Conservation (phyloP, 225 moss, liverwort and hornwort species). For the Pleurozium schreberi region DNA sequence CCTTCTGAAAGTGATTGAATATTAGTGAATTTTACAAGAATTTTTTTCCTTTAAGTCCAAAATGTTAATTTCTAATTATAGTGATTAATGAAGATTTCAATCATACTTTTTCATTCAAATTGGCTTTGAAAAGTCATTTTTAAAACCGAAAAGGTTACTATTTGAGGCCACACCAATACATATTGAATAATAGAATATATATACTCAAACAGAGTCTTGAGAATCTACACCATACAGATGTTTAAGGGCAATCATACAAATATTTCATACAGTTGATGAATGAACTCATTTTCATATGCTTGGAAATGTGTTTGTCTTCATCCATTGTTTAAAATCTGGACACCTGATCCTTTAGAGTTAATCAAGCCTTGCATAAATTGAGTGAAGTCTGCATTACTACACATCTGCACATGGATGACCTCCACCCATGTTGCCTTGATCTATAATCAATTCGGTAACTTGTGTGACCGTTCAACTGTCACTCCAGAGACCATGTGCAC, state of each 20-base stretch:
- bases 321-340: no score
- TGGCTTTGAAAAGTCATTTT: no score
- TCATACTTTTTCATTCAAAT: neutral
- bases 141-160: rapidly evolving
- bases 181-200: neutral
- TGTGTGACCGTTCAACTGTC: neutral
- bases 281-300: no score
- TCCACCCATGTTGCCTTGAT: neutral
- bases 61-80: no score
- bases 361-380: neutral
- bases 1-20: neutral
- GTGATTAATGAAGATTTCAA: neutral
- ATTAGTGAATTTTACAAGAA: neutral
- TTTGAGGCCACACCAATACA: rapidly evolving
- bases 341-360: neutral
- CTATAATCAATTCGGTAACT: neutral
- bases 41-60: no score
- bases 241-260: neutral
- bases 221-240: neutral
- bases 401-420: neutral
- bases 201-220: neutral
- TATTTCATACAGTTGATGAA: neutral
- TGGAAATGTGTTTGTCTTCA: neutral
- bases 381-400: neutral
- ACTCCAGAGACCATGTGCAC: no score